Evolutionary conservation across 768 basidiomycete genomes (phyloP), one percentile per base, ranked within the genome.

Genomic region (Xanthoconium purpureum): DNA sequence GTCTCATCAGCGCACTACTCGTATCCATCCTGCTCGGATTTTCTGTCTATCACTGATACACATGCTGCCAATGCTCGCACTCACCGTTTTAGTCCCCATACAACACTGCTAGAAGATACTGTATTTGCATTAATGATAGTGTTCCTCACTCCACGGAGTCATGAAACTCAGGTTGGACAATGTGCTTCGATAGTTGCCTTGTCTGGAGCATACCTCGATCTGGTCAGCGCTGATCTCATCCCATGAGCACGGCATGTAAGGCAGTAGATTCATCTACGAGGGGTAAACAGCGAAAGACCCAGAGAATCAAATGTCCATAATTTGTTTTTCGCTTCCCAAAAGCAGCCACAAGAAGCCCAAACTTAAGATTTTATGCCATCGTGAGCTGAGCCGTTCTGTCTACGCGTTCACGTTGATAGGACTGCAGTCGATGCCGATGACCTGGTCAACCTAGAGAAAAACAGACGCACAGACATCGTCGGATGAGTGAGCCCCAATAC

Each of bases 121-220:
- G 58, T 58, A 63, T 58, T 43, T 11, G 39, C 58, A 53, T 47
- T 58, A 62, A 57, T 52, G 13, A 15, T 36, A 24, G 20, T 3
- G n/a, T 14, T 36, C 9, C 6, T 43, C 5, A 12, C 6, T 15
- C 43, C 5, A 15, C 14, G 24, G 42, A 8, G 18, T 18, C 15
- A 24, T 30, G 2, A 6, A 15, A 44, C 14, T 56, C n/a, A 6
- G 12, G 18, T 24, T 33, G 24, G 24, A 24, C 24, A 24, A 24
- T n/a, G 43, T 33, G 1, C 29, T 15, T 30, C 28, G 20, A 35
- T 40, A 18, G 29, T 10, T 28, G 4, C 37, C 12, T 30, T 11
- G 13, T 2, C 36, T 18, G 14, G 7, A 35, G 20, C 20, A 17
- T 20, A 9, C 6, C 13, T 15, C n/a, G n/a, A 18, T n/a, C 8